Evolutionary conservation across 305 asterid species (phyloP).

Genomic region (Rubia occidens): DNA sequence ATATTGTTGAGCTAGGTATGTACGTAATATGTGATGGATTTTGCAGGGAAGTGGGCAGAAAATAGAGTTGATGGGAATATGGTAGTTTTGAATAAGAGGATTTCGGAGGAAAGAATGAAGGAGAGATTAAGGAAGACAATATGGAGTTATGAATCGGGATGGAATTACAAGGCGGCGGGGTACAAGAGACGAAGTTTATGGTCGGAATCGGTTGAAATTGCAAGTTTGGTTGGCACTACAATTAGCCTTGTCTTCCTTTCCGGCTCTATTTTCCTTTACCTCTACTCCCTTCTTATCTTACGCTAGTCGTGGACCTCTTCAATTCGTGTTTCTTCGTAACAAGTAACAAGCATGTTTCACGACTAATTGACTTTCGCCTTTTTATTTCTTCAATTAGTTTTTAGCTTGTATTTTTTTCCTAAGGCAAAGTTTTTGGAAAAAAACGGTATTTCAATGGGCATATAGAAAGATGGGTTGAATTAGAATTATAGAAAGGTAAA

Average conservation of each 20-base stretch:
- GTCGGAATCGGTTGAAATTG: conserved; percentile 23
- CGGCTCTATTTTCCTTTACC: conserved; percentile 32
- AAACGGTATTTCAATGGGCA: too few species aligned
- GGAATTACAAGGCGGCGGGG: conserved; percentile 33
- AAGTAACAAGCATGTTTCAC: too few species aligned
- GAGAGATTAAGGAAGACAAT: conserved; percentile 22
- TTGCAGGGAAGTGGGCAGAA: conserved; percentile 25
- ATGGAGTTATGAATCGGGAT: conserved; percentile 17
- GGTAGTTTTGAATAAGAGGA: conserved; percentile 31
- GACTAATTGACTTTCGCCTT: too few species aligned
- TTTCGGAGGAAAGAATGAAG: conserved; percentile 26
- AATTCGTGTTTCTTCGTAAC: too few species aligned
- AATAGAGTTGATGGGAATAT: conserved; percentile 35
- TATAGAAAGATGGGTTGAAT: too few species aligned
- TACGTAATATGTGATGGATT: background rate
- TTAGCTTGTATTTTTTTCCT: too few species aligned
- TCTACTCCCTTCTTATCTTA: conserved; percentile 26
- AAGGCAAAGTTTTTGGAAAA: too few species aligned
- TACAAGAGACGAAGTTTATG: conserved; percentile 20
- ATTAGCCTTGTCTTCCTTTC: conserved; percentile 29
- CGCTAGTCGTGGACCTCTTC: background rate
- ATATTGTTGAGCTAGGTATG: too few species aligned
- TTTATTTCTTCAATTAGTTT: background rate
- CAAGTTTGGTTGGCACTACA: conserved; percentile 16
- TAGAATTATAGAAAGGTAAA: too few species aligned